Conservation (phyloP, 2,329 filamentous ascomycete species). For the Herpotrichia juniperi region DNA sequence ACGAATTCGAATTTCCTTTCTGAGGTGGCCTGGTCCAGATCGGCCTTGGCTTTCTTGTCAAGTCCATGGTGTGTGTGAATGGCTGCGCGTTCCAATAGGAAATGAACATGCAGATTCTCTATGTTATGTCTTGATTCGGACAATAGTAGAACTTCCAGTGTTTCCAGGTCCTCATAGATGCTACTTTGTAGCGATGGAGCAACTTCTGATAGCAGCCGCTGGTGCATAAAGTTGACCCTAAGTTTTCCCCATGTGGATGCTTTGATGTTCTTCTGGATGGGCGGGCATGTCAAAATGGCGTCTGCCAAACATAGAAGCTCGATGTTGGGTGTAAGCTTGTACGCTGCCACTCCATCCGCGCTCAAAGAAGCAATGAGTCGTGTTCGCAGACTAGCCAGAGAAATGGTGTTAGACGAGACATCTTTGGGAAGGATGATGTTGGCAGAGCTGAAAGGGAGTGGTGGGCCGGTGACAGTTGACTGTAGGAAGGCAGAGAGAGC, state of each 20-base stretch:
- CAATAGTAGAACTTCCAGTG: constrained; percentile 55
- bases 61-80: constrained; percentile 84
- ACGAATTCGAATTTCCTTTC: constrained; percentile 78
- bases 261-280: constrained; percentile 52
- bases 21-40: constrained; percentile 70
- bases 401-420: constrained; percentile 43
- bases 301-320: constrained; percentile 83
- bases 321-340: constrained; percentile 80
- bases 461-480: constrained; percentile 85
- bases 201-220: constrained; percentile 69
- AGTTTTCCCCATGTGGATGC: constrained; percentile 68
- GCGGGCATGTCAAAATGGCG: constrained; percentile 59
- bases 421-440: constrained; percentile 58
- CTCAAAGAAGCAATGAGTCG: constrained; percentile 73
- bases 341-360: constrained; percentile 85
- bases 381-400: constrained; percentile 50
- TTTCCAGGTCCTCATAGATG: constrained; percentile 66
- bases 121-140: constrained; percentile 24
- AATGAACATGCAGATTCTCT: constrained; percentile 59
- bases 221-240: constrained; percentile 75
- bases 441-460: constrained; percentile 65
- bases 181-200: constrained; percentile 64
- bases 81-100: constrained; percentile 81
- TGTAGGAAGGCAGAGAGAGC: constrained; percentile 82
- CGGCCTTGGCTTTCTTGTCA: constrained; percentile 74